A percentile compares a stretch with the other conserved stretches of the same genome.
phyloP scores from a whole-genome alignment of 805 yeast species.

The Starmerella khaoyaiensis region DNA sequence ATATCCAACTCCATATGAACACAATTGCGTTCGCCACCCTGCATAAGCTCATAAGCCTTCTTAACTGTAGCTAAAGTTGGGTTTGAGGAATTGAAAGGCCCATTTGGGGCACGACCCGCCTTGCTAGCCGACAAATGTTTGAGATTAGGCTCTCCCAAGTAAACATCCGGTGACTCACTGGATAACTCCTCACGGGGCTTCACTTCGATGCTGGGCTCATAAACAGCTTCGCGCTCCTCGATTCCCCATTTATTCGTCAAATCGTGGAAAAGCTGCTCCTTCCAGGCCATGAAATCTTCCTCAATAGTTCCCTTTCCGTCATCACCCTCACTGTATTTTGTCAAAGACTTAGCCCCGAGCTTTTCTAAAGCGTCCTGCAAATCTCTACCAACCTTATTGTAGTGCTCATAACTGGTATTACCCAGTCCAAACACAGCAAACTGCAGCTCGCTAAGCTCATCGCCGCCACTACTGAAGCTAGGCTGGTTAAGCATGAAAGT shows the following conservation, averaged over 20 bases:
- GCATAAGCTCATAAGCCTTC: constrained; percentile 56
- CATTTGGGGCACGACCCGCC: constrained; percentile 29
- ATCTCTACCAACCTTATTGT: constrained; percentile 63
- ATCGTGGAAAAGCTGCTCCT: constrained; percentile 56
- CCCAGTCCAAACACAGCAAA: constrained; percentile 84
- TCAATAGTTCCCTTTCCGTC: constrained; percentile 92
- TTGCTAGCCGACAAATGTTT: constrained; percentile 36
- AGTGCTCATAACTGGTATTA: constrained; percentile 86
- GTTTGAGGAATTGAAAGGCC: constrained; percentile 64
- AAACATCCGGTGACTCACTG: constrained; percentile 37
- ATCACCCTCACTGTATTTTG: constrained; percentile 81
- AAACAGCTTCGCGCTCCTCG: constrained; percentile 66
- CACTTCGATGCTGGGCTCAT: constrained; percentile 51
- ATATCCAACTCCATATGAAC: constrained; percentile 84
- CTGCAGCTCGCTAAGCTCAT: constrained; percentile 40
- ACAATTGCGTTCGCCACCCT: constrained; percentile 49
- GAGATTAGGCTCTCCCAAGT: constrained; percentile 70
- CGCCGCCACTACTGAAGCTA: constrained; percentile 32
- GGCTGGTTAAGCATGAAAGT: constrained; percentile 47
- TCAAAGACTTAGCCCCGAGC: constrained; percentile 63
- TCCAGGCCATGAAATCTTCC: constrained; percentile 91
- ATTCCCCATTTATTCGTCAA: constrained; percentile 52
- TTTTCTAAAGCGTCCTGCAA: constrained; percentile 37
- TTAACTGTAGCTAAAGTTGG: constrained; percentile 69
- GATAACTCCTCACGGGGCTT: constrained; percentile 22